A percentile compares a stretch with the other conserved stretches of the same genome.
Conservation (phyloP, 2,329 filamentous ascomycete species). For the Exophiala alcalophila region DNA sequence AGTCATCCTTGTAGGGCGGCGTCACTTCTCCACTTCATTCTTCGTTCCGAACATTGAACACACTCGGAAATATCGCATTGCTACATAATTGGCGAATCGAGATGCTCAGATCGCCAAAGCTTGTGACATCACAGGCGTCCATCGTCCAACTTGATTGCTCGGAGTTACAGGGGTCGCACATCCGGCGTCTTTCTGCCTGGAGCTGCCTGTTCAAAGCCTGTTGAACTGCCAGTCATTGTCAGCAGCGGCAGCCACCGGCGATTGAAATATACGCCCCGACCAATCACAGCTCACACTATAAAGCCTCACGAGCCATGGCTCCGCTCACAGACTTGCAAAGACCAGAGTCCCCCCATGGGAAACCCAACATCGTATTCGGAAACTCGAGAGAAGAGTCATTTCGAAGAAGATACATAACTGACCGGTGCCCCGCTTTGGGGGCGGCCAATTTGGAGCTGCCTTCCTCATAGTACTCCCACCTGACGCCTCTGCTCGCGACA, state of each 20-base stretch:
- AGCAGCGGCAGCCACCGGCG: too few relatives aligned
- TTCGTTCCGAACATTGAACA: too few relatives aligned
- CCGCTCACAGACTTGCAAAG: background rate
- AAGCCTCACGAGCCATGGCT: slow-evolving; percentile 7
- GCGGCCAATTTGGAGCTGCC: background rate
- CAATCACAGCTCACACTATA: slow-evolving; percentile 10
- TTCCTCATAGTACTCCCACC: background rate
- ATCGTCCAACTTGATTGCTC: slow-evolving; percentile 4
- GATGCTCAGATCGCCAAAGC: background rate
- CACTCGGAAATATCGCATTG: too few relatives aligned
- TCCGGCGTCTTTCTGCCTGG: slow-evolving; percentile 6
- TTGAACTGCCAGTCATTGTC: background rate
- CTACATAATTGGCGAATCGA: slow-evolving; percentile 13
- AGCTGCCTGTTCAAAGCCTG: slow-evolving; percentile 11
- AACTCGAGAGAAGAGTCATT: background rate
- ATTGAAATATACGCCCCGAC: slow-evolving; percentile 19
- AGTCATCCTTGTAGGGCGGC: too few relatives aligned
- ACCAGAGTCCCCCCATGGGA: slow-evolving; percentile 7
- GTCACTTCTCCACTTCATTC: too few relatives aligned
- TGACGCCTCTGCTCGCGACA: slow-evolving; percentile 6
- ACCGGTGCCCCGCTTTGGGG: slow-evolving; percentile 2
- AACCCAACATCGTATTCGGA: slow-evolving; percentile 7
- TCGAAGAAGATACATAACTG: slow-evolving; percentile 1
- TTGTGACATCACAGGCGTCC: background rate
- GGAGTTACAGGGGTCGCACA: too few relatives aligned